Evolutionary conservation across 768 basidiomycete genomes (phyloP).

Genomic region (Tulasnella sp.): DNA sequence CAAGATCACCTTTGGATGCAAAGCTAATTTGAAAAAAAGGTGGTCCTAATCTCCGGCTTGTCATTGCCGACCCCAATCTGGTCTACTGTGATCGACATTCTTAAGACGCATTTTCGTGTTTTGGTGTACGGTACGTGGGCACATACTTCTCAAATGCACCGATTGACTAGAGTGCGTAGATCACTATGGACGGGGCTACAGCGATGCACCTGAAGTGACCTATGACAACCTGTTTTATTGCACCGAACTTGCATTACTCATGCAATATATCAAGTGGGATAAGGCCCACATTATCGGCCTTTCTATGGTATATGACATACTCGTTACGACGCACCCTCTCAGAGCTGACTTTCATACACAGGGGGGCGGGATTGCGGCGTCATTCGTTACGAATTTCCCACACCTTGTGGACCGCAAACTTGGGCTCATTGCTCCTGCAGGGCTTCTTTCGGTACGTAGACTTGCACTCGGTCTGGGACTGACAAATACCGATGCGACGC

Average conservation of each 20-base stretch:
- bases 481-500: background rate
- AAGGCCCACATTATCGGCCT: constrained; percentile 53
- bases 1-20: no score
- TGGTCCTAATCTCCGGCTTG: constrained; percentile 66
- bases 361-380: constrained; percentile 63
- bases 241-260: constrained; percentile 67
- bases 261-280: constrained; percentile 67
- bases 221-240: constrained; percentile 56
- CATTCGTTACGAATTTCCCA: constrained; percentile 61
- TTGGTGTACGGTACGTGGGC: constrained; percentile 50
- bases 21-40: constrained; percentile 28
- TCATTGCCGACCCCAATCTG: constrained; percentile 50
- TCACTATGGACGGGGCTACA: constrained; percentile 72
- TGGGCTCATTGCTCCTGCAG: constrained; percentile 54
- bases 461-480: background rate
- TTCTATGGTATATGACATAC: constrained; percentile 49
- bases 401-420: constrained; percentile 53
- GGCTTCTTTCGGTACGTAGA: constrained; percentile 38
- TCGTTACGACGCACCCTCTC: background rate
- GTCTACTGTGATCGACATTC: constrained; percentile 62
- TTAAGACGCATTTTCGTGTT: constrained; percentile 58
- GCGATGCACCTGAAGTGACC: constrained; percentile 58
- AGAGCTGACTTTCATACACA: constrained; percentile 22
- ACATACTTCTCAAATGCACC: background rate
- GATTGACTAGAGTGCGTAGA: constrained; percentile 32